These are phyloP conservation scores for Vigna trinervia DNA, from an alignment of 306 rosid genomes.

Conservation along the genomic window DNA sequence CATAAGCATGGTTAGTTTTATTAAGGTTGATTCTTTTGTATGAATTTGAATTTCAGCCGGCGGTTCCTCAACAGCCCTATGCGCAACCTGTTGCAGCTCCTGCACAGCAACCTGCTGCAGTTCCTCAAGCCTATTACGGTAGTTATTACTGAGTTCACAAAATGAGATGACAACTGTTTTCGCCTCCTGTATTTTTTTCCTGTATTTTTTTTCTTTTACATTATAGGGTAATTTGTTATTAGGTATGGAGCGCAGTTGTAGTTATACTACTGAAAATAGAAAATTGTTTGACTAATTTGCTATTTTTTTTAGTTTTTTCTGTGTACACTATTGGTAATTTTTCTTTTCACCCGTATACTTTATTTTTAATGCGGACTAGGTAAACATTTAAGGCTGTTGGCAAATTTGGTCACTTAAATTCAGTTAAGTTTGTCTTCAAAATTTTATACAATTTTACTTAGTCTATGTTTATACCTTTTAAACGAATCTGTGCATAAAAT, in stretches of 20 bases:
- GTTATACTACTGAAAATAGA: constrained; percentile 33
- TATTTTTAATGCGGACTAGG: background rate
- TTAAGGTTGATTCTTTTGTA: background rate
- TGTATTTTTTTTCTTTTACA: background rate
- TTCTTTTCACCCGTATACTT: background rate
- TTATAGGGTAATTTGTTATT: constrained; percentile 38
- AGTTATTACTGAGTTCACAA: constrained; percentile 65
- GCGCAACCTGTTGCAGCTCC: constrained; percentile 76
- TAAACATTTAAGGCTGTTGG: no score
- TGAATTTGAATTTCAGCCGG: constrained; percentile 60
- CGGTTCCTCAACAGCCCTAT: constrained; percentile 71
- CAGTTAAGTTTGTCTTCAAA: no score
- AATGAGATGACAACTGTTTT: constrained; percentile 41
- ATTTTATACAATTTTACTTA: no score
- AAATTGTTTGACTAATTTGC: constrained; percentile 27
- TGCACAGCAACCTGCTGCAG: constrained; percentile 77
- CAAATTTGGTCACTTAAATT: no score
- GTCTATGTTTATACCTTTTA: no score
- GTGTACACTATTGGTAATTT: background rate
- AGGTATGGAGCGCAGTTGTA: constrained; percentile 46
- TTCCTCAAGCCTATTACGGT: constrained; percentile 86
- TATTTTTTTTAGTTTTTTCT: constrained; percentile 14
- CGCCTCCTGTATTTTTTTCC: constrained; percentile 44
- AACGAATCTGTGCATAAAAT: no score
- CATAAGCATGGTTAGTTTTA: background rate